These are phyloP conservation scores for Sporothrix variecibatus DNA, from an alignment of 2,329 filamentous ascomycete genomes.

Conservation along the genomic window DNA sequence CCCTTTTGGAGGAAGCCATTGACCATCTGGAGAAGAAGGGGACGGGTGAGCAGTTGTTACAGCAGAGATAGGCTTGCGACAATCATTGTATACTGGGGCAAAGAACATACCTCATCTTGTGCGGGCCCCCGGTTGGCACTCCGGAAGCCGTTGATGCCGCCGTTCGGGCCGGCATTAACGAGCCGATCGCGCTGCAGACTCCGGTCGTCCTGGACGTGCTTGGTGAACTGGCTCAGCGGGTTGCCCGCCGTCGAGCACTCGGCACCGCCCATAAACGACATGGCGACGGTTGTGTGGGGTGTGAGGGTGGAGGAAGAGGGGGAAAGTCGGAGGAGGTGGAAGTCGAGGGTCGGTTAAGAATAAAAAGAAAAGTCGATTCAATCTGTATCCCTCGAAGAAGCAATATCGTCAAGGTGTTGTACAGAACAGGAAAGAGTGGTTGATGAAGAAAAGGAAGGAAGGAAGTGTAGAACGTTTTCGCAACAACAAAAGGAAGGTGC, in stretches of 20 bases:
- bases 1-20: slow-evolving; percentile 87
- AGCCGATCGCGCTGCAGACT: slow-evolving; percentile 89
- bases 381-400: background rate
- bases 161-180: slow-evolving; percentile 71
- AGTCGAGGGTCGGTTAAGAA: background rate
- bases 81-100: background rate
- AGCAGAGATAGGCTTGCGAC: slow-evolving; percentile 22
- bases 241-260: slow-evolving; percentile 97
- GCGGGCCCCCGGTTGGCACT: slow-evolving; percentile 67
- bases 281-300: slow-evolving; percentile 41
- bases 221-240: slow-evolving; percentile 94
- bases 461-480: background rate
- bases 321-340: background rate
- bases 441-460: background rate
- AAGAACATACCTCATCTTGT: slow-evolving; percentile 67
- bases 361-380: background rate
- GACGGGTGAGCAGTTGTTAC: background rate
- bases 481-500: slow-evolving; percentile 3
- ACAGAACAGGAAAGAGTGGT: background rate
- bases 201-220: slow-evolving; percentile 95
- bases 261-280: slow-evolving; percentile 95
- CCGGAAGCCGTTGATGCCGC: slow-evolving; percentile 74
- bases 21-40: slow-evolving; percentile 69
- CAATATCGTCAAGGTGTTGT: background rate
- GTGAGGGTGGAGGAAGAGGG: background rate